Evolutionary conservation across 148 eudicot species (phyloP).

Genomic region (Cornus suecica): DNA sequence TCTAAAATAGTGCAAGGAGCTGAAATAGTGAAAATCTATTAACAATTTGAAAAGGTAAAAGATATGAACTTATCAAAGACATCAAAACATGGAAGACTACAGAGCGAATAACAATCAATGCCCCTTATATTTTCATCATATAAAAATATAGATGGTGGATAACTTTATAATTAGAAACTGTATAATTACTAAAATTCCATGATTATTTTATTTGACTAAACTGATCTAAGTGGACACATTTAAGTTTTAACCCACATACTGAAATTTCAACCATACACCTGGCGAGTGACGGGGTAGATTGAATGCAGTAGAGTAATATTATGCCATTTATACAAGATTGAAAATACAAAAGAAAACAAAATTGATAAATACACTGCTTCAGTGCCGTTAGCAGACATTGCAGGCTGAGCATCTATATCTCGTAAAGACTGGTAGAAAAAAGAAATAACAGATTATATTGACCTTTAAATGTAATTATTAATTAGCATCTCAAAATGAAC

Average conservation of each 20-base stretch:
- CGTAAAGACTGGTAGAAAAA: too few species aligned
- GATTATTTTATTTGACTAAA: too few species aligned
- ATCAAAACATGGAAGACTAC: background rate
- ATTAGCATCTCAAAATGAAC: constrained; percentile 8
- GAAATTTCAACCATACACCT: background rate
- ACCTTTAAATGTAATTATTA: background rate
- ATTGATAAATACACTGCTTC: too few species aligned
- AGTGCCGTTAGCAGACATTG: too few species aligned
- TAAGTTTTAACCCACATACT: background rate
- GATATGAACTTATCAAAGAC: background rate
- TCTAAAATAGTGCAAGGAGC: background rate
- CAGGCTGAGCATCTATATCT: too few species aligned
- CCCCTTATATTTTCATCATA: background rate
- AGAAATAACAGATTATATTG: background rate
- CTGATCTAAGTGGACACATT: background rate
- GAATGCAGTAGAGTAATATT: too few species aligned
- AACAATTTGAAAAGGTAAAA: background rate
- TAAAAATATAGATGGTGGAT: too few species aligned
- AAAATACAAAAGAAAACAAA: background rate
- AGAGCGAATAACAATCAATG: background rate
- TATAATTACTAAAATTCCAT: too few species aligned
- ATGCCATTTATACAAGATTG: background rate
- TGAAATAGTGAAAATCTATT: background rate
- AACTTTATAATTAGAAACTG: background rate
- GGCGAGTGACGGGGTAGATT: too few species aligned